Evolutionary conservation across 495 filamentous ascomycete genomes (phyloP), one percentile per base, ranked within the genome.

Genomic region (Trichoderma orchidacearum): DNA sequence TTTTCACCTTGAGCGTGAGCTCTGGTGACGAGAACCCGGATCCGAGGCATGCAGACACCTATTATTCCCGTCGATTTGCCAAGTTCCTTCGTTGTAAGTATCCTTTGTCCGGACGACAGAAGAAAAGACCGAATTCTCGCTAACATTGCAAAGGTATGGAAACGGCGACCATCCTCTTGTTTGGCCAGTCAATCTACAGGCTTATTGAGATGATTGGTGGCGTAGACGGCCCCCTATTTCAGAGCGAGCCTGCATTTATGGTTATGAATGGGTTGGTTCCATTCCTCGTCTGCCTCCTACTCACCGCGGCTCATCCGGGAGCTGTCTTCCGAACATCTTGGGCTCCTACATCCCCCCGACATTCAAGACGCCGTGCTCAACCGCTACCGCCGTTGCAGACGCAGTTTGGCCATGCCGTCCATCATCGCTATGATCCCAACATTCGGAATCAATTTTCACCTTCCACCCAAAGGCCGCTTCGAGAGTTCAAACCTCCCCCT

Each of bases 201-300:
- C 60, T 66, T 13, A 58, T 68, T 28, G 58, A 67, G n/a, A 62
- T 71, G 34, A 60, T 64, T n/a, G 53, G 50, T 35, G 67, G 66
- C 15, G 55, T 69, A 6, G 32, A 34, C 8, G 61, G 60, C 27
- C 7, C 54, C 30, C 59, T 71, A 0, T 62, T 65, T 18, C 60
- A 62, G 30, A 66, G 68, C n/a, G 60, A 64, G 36, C 27, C 57
- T 17, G 36, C 65, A 28, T 60, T 66, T 5, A 57, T 70, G 5
- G 36, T 73, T 34, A 62, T 75, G 28, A 70, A 77, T 58, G 73
- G 69, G 27, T 57, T 65, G 9, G 59, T 66, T 56, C 64, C 74
- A 29, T 60, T 74, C 8, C 36, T 74, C 6, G 63, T 66, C 3
- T 51, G 48, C 25, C 35, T 70, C 15, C 58, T 72, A 9, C 55